phyloP scores from a whole-genome alignment of 2,329 filamentous ascomycete genomes.

The Massarina eburnea region DNA sequence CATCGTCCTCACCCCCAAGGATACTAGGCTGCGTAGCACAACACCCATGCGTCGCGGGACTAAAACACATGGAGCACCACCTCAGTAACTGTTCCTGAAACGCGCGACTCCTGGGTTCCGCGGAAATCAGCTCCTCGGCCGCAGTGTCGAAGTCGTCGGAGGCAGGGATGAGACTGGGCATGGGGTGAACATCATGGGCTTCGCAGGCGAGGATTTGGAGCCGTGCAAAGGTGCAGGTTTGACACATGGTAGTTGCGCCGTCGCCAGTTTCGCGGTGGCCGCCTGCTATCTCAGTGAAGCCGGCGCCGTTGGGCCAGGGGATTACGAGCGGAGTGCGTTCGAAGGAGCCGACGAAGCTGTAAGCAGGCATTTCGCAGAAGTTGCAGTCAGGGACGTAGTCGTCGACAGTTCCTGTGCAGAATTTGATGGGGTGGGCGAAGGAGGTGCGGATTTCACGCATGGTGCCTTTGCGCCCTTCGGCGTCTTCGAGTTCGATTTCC shows the following conservation, averaged over 20 bases:
- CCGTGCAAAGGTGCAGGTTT: constrained; percentile 18
- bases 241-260: constrained; percentile 27
- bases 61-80: constrained; percentile 38
- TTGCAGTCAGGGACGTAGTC: constrained; percentile 31
- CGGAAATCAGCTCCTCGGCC: constrained; percentile 13
- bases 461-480: constrained; percentile 23
- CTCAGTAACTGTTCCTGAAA: constrained; percentile 19
- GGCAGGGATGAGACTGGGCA: constrained; percentile 2
- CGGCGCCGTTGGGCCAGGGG: constrained; percentile 36
- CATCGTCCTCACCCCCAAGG: constrained; percentile 5
- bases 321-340: constrained; percentile 38
- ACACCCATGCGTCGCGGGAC: constrained; percentile 21
- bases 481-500: constrained; percentile 30
- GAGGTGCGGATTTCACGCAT: constrained; percentile 40
- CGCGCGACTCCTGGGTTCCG: constrained; percentile 8
- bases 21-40: constrained; percentile 8
- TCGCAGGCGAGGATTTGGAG: constrained; percentile 26
- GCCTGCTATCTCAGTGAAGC: constrained; percentile 42
- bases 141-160: constrained; percentile 9
- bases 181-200: constrained; percentile 14
- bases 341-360: constrained; percentile 45
- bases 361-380: constrained; percentile 46
- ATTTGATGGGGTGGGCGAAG: constrained; percentile 46
- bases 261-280: constrained; percentile 34
- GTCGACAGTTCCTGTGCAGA: constrained; percentile 15